Base-by-base conservation (phyloP, 2,329 filamentous ascomycete genomes). In the Sporothrix brunneoviolacea region DNA sequence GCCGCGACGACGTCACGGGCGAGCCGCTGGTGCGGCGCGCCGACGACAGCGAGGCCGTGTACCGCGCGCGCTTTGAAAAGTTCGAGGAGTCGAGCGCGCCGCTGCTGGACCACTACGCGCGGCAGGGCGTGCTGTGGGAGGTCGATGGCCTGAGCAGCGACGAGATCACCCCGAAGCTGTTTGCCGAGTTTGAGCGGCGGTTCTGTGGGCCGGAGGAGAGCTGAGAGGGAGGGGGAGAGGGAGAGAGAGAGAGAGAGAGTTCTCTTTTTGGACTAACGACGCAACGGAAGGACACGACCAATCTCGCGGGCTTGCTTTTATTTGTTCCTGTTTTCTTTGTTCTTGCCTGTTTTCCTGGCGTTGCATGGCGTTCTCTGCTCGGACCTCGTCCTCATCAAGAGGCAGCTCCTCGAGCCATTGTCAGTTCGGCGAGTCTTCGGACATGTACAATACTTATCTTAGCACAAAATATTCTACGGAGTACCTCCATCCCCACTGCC, bases 121-220 rank as follows among this genome's bases (percentile, higher is more conserved):
- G 80, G 57, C 85, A 86, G 64, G 89, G 88, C 9, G 83, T 95
- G 12, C 70, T 98, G 33, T 89, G 87, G 80, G 88, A 88, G 55
- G 89, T 96, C 4, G 76, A 88, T 59, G 93, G 93, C 19, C 81
- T 91, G 68, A 91, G 83, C 65, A 95, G 90, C 63, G 88, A 98
- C 63, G 93, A 97, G 70, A 98, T 98, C 60, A 91, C 79, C 48
- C 93, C 93, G n/a, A 83, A 90, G 71, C 74, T 98, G 24, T 87
- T 89, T 62, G 70, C 74, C 8, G 90, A 95, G 68, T 88, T 98
- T 65, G 83, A 88, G 69, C 80, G 73, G 62, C 78, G 86, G 51
- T 97, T 97, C 69, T 55, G 50, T 44, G 21, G 24, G 8, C 9
- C 30, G 2, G 24, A 24, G 12, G 12, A 4, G 24, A n/a, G 30